Conservation (phyloP, 306 rosid genomes). For the Benincasa hispida region DNA sequence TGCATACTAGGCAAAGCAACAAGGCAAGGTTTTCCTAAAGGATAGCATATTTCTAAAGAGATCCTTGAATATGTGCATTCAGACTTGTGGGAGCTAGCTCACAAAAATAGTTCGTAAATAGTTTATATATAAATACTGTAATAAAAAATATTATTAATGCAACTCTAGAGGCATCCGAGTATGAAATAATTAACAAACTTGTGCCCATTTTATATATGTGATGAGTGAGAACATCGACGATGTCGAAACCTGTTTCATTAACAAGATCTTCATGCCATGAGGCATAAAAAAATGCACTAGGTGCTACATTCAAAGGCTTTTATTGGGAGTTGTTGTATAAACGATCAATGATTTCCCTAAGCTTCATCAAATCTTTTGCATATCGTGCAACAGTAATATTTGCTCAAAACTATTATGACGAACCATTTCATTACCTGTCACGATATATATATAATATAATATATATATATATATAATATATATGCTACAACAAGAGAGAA, state of each 20-base stretch:
- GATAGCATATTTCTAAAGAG: too few species aligned
- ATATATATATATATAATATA: too few species aligned
- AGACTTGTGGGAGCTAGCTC: too few species aligned
- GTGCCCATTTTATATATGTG: constrained; percentile 82
- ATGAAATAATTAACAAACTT: constrained; percentile 27
- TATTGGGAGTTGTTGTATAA: constrained; percentile 23
- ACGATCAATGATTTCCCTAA: constrained; percentile 29
- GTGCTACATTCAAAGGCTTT: constrained; percentile 62
- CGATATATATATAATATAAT: too few species aligned
- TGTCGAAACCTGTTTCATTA: constrained; percentile 44
- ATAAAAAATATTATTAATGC: too few species aligned
- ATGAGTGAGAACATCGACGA: constrained; percentile 45
- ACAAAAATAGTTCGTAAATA: not conserved
- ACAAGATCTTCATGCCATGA: constrained; percentile 56
- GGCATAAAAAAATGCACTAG: constrained; percentile 65
- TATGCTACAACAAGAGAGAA: not conserved
- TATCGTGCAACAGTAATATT: constrained; percentile 54
- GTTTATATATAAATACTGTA: not conserved
- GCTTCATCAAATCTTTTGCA: constrained; percentile 58
- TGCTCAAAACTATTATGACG: constrained; percentile 58
- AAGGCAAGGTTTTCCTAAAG: too few species aligned
- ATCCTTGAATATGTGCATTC: too few species aligned
- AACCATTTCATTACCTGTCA: constrained; percentile 68
- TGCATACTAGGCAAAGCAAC: too few species aligned
- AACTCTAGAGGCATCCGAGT: too few species aligned